Conservation (phyloP, 495 filamentous ascomycete genomes). For the Ramalina intermedia region DNA sequence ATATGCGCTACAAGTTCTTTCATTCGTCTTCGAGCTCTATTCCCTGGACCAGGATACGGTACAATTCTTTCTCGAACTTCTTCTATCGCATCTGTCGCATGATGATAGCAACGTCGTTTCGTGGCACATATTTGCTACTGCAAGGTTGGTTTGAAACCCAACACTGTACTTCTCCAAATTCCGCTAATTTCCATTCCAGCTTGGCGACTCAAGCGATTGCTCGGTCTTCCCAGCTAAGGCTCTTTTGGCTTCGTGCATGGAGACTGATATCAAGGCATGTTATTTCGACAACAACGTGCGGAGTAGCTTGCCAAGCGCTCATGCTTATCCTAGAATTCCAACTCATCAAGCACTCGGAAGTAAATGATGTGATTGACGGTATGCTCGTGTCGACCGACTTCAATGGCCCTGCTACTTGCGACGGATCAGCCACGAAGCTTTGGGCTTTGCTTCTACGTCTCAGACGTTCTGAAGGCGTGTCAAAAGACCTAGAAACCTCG, state of each 20-base stretch:
- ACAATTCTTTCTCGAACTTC: constrained; percentile 26
- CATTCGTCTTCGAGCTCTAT: constrained; percentile 45
- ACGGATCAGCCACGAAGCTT: constrained; percentile 61
- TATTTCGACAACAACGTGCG: constrained; percentile 53
- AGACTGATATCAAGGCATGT: constrained; percentile 56
- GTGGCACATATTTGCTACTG: constrained; percentile 54
- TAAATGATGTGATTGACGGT: constrained; percentile 47
- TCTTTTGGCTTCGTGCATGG: constrained; percentile 60
- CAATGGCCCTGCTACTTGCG: constrained; percentile 65
- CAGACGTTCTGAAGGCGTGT: constrained; percentile 47
- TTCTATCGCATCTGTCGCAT: constrained; percentile 38
- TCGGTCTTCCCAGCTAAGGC: constrained; percentile 18
- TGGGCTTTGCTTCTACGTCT: constrained; percentile 51
- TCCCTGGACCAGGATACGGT: constrained; percentile 5
- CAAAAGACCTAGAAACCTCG: constrained; percentile 44
- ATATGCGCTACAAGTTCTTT: constrained; percentile 63
- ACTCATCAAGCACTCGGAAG: constrained; percentile 45
- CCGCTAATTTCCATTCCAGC: constrained; percentile 21
- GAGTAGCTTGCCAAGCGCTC: constrained; percentile 69
- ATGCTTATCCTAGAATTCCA: constrained; percentile 46
- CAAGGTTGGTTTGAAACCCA: constrained; percentile 20
- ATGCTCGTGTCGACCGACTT: constrained; percentile 63
- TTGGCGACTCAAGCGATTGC: constrained; percentile 31
- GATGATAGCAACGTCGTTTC: constrained; percentile 38
- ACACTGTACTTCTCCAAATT: constrained; percentile 10